phyloP scores from a whole-genome alignment of 305 asterid genomes.

The Coffea humblotiana region DNA sequence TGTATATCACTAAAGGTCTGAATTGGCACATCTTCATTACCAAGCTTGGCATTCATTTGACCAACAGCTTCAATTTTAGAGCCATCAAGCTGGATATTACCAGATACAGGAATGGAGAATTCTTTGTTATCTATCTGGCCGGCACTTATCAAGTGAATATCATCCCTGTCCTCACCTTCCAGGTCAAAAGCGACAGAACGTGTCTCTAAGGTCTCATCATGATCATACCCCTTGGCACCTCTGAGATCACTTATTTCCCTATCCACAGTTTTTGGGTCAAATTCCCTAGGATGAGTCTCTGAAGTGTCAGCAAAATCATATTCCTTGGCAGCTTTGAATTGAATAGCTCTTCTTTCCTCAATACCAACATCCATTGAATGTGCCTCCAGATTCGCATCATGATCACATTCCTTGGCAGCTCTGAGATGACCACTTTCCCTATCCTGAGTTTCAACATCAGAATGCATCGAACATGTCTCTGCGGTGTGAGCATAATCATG shows the following conservation, averaged over 20 bases:
- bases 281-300: slow-evolving; percentile 37
- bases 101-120: slow-evolving; percentile 26
- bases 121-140: slow-evolving; percentile 32
- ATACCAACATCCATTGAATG: neutral
- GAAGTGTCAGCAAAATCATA: slow-evolving; percentile 28
- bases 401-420: slow-evolving; percentile 4
- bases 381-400: neutral
- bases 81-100: slow-evolving; percentile 34
- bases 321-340: slow-evolving; percentile 18
- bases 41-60: slow-evolving; percentile 13
- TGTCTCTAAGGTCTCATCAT: slow-evolving; percentile 36
- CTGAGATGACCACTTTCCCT: neutral
- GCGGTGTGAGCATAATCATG: slow-evolving; percentile 28
- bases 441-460: slow-evolving; percentile 31
- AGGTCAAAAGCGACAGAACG: slow-evolving; percentile 33
- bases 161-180: slow-evolving; percentile 30
- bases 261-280: slow-evolving; percentile 31
- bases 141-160: slow-evolving; percentile 34
- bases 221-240: slow-evolving; percentile 24
- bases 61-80: slow-evolving; percentile 21
- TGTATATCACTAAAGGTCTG: slow-evolving; percentile 15
- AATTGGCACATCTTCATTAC: slow-evolving; percentile 13
- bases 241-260: neutral
- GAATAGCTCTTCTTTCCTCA: slow-evolving; percentile 1
- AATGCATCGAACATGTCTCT: slow-evolving; percentile 35